These are phyloP conservation scores for Pyrus communis DNA, from an alignment of 306 rosid species.

Conservation along the genomic window DNA sequence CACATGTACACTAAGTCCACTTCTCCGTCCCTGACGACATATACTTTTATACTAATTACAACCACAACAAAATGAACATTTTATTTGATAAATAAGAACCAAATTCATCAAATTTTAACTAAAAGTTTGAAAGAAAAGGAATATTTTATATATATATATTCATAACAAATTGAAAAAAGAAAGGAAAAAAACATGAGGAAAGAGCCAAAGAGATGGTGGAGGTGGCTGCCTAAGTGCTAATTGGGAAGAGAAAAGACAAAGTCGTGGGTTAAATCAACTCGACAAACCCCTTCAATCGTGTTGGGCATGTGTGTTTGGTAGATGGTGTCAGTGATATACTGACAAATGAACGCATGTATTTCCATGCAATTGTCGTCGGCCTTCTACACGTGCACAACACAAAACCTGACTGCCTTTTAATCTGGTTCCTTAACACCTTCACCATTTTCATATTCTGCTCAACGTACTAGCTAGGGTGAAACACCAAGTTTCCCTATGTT, in stretches of 20 bases:
- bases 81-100: background rate
- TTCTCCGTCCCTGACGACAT: background rate
- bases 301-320: slow-evolving; percentile 73
- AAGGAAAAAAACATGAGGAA: background rate
- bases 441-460: background rate
- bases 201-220: background rate
- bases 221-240: background rate
- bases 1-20: too few species aligned
- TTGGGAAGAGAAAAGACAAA: slow-evolving; percentile 32
- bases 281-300: slow-evolving; percentile 52
- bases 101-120: too few species aligned
- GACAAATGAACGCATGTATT: slow-evolving; percentile 63
- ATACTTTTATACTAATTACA: too few species aligned
- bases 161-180: background rate
- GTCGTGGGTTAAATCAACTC: slow-evolving; percentile 57
- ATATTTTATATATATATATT: too few species aligned
- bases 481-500: background rate
- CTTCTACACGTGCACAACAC: slow-evolving; percentile 49
- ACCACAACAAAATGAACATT: too few species aligned
- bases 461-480: background rate
- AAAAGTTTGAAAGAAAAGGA: background rate
- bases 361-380: slow-evolving; percentile 73
- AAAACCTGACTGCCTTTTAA: background rate
- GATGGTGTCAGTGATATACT: slow-evolving; percentile 63
- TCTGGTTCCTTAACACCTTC: background rate